Base-by-base conservation (phyloP, 306 rosid genomes). In the Trifolium pratense region DNA sequence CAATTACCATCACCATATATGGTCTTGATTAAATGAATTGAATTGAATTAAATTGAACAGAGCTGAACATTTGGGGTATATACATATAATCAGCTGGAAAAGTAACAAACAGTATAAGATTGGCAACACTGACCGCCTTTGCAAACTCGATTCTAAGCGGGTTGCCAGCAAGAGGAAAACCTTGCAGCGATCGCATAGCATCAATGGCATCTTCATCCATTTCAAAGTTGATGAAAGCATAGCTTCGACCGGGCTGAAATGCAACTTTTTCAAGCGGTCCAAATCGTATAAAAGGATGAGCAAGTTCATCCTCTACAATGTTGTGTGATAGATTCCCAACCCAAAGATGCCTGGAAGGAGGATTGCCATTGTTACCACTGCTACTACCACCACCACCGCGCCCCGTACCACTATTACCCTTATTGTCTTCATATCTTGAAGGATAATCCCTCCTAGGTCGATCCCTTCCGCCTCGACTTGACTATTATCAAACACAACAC, bases 111-210 rank as follows among this genome's bases (percentile, higher is more conserved):
- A 86, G 79, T 67, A 81, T 76, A 84, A 84, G 78, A 73, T 84
- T 59, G 89, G 87, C 93, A 86, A 83, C 86, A 94, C 99, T 94
- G 95, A 94, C 99, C 99, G 96, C 96, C 97, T 91, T 94, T 37
- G 97, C 88, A 91, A 90, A 91, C 85, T 94, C 93, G 81, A 94
- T 86, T 82, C 93, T 89, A 77, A 94, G 89, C 9, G 96, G 86
- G 78, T 86, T 94, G 85, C 97, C 96, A 0, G 87, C 93, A 45
- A 94, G 67, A 18, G 83, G 79, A 61, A 87, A 86, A 39, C 93
- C 97, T 80, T 90, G 96, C 63, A 94, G 88, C 11, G 78, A 82
- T 58, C 85, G 86, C 81, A 89, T 79, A 79, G 99, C 96, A 32
- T 85, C 90, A 52, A 88, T 77, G 9, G 97, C 99, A 57, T 94